phyloP scores from a whole-genome alignment of 257 asterid genomes.

The Apocynum venetum region DNA sequence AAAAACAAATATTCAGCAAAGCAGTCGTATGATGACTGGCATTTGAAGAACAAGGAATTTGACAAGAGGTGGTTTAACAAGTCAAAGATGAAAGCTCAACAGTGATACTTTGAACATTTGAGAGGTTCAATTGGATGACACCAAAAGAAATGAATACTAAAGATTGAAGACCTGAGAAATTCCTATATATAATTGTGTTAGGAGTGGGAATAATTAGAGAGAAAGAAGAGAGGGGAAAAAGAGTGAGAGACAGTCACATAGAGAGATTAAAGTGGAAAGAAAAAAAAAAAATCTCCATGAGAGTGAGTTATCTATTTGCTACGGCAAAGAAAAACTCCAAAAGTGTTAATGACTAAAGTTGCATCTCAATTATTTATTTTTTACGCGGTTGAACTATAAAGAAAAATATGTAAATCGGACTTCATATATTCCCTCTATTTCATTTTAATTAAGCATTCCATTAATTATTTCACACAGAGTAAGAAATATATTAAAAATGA shows the following conservation, averaged over 20 bases:
- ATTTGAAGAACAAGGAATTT: constrained; percentile 4
- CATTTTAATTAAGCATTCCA: no score
- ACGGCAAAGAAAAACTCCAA: constrained; percentile 19
- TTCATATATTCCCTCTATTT: no score
- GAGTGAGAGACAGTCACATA: neutral
- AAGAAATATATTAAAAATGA: no score
- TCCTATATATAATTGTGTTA: neutral
- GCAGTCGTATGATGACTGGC: constrained; percentile 7
- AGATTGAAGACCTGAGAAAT: neutral
- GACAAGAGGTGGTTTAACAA: constrained; percentile 2
- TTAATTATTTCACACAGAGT: no score
- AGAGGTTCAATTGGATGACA: neutral
- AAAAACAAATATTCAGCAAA: neutral
- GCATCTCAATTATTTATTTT: neutral
- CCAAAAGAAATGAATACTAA: neutral
- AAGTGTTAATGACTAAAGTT: neutral
- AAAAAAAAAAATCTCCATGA: neutral
- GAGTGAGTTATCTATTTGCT: constrained; percentile 19
- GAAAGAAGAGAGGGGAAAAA: neutral
- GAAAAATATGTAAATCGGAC: no score
- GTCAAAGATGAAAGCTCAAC: constrained; percentile 23
- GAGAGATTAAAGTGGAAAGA: neutral
- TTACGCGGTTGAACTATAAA: neutral
- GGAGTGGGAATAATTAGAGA: neutral
- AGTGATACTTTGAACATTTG: constrained; percentile 14